Evolutionary conservation across 1,139 yeast species (phyloP).

Genomic region (Maudiozyma humilis): DNA sequence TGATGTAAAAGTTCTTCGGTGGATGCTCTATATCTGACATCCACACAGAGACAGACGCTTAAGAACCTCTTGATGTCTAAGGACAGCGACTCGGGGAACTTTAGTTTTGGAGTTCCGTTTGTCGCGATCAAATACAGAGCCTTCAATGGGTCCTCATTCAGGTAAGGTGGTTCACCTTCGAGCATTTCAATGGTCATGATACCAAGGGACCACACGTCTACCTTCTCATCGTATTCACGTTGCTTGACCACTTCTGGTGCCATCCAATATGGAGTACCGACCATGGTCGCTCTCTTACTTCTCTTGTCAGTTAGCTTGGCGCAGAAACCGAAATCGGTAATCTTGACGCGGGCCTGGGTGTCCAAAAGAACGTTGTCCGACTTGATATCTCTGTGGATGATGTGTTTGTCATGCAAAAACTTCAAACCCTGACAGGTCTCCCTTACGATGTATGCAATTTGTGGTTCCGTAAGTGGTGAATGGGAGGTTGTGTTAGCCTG

Average conservation of each 20-base stretch:
- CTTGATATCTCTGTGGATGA: slow-evolving; percentile 93
- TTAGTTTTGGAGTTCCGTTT: slow-evolving; percentile 92
- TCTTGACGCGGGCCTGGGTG: slow-evolving; percentile 80
- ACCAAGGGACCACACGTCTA: slow-evolving; percentile 96
- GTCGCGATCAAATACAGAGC: slow-evolving; percentile 89
- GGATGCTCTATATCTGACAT: slow-evolving; percentile 83
- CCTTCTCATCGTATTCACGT: slow-evolving; percentile 92
- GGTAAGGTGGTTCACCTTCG: slow-evolving; percentile 95
- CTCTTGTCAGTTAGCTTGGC: slow-evolving; percentile 91
- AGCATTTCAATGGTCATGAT: slow-evolving; percentile 98
- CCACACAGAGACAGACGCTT: slow-evolving; percentile 90
- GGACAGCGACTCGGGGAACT: slow-evolving; percentile 74
- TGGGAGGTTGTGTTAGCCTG: slow-evolving; percentile 34
- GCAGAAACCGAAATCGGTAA: slow-evolving; percentile 96
- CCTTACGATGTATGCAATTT: slow-evolving; percentile 81
- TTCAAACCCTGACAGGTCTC: slow-evolving; percentile 91
- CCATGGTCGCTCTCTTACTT: slow-evolving; percentile 95
- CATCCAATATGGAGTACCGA: slow-evolving; percentile 99
- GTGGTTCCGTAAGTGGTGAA: slow-evolving; percentile 51
- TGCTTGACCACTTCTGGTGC: slow-evolving; percentile 98
- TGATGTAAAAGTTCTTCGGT: slow-evolving; percentile 82
- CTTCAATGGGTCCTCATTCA: slow-evolving; percentile 89
- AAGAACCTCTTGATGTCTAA: slow-evolving; percentile 77
- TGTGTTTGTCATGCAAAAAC: slow-evolving; percentile 82
- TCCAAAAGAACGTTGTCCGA: slow-evolving; percentile 88